Percentiles rank a stretch among this genome's conserved stretches.
Conservation (phyloP, 2,329 filamentous ascomycete species). For the Cladosporium sp. region DNA sequence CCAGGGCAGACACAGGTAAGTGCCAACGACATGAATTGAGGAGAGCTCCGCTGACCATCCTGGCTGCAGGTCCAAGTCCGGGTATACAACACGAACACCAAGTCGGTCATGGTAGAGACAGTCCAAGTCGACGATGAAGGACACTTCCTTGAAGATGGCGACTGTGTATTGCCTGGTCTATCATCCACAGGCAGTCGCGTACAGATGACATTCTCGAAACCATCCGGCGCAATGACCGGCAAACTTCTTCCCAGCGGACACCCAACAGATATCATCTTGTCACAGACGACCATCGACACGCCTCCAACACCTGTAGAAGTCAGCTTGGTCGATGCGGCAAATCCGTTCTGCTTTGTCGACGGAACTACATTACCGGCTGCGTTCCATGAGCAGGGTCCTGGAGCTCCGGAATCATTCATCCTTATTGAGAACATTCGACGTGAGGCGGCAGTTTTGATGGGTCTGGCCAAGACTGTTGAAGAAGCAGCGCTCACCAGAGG, state of each 20-base stretch:
- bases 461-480: constrained; percentile 21
- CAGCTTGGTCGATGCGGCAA: constrained; percentile 27
- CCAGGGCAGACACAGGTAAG: constrained; percentile 22
- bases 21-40: not conserved
- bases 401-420: constrained; percentile 21
- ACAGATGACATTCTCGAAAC: constrained; percentile 24
- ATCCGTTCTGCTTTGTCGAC: constrained; percentile 27
- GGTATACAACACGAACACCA: constrained; percentile 30
- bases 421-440: constrained; percentile 25
- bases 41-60: not conserved
- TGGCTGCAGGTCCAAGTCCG: constrained; percentile 24
- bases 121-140: constrained; percentile 28
- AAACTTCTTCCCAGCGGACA: constrained; percentile 24
- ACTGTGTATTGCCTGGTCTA: constrained; percentile 23
- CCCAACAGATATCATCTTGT: constrained; percentile 21
- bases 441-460: constrained; percentile 26
- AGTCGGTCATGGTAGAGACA: constrained; percentile 25
- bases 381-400: constrained; percentile 13
- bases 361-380: constrained; percentile 19
- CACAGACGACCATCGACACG: constrained; percentile 24
- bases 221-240: constrained; percentile 27
- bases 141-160: constrained; percentile 30
- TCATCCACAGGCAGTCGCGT: constrained; percentile 23
- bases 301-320: constrained; percentile 21
- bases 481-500: constrained; percentile 29